These are phyloP conservation scores for Hymenoscyphus repandus DNA, from an alignment of 2,329 filamentous ascomycete genomes.

Conservation along the genomic window DNA sequence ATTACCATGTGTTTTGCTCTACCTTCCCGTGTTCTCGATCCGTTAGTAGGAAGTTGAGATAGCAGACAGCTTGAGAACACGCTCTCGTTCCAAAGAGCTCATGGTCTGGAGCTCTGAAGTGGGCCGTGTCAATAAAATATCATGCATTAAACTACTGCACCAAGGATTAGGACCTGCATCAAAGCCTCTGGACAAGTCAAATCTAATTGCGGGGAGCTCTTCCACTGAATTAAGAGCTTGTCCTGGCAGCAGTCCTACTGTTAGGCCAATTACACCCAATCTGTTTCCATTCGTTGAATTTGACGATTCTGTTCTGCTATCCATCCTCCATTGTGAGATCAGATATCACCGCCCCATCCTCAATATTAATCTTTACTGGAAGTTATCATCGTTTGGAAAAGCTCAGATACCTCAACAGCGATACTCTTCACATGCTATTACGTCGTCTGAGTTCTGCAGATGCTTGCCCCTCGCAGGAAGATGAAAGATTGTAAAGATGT, in stretches of 20 bases:
- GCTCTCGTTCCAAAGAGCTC: not conserved
- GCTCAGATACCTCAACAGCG: no score
- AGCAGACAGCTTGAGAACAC: not conserved
- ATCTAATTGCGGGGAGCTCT: not conserved
- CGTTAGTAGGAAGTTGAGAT: not conserved
- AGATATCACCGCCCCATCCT: no score
- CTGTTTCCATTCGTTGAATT: no score
- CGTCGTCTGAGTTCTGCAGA: not conserved
- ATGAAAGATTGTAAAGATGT: not conserved
- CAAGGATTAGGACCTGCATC: constrained; percentile 6
- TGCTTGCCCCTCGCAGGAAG: not conserved
- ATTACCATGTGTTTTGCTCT: no score
- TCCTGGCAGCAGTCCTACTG: not conserved
- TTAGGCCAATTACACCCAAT: no score
- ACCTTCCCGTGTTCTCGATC: not conserved
- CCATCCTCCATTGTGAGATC: no score
- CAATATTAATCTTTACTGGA: no score
- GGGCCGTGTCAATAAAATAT: not conserved
- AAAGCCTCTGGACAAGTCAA: not conserved
- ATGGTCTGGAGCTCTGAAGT: not conserved
- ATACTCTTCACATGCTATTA: not conserved
- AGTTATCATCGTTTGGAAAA: no score
- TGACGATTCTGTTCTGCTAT: no score
- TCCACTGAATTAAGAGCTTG: not conserved
- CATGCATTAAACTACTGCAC: constrained; percentile 1